A percentile compares a stretch with the other conserved stretches of the same genome.
Conservation (phyloP, 2,329 filamentous ascomycete genomes). For the Grosmannia clavigera region DNA sequence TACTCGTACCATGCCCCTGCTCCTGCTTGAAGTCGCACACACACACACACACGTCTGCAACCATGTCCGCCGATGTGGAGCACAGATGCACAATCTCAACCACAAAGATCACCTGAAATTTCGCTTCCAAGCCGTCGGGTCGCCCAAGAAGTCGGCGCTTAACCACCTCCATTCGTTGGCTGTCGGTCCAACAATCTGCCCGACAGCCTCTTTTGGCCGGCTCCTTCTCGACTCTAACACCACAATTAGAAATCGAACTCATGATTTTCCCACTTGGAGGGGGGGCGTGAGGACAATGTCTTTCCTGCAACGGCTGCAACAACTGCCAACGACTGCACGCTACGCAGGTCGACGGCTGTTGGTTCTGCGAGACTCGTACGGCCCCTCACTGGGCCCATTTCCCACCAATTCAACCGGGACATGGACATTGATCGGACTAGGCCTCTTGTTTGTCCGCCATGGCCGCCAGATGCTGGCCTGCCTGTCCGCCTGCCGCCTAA, state of each 20-base stretch:
- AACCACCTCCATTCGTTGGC: slow-evolving; percentile 8
- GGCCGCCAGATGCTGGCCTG: too few relatives aligned
- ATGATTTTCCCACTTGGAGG: neutral
- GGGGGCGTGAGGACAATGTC: neutral
- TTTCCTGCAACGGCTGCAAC: too few relatives aligned
- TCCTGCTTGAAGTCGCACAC: neutral
- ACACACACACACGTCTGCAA: neutral
- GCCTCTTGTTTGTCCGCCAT: too few relatives aligned
- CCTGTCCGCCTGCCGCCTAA: too few relatives aligned
- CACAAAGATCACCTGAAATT: neutral
- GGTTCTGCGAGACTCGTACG: neutral
- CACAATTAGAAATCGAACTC: neutral
- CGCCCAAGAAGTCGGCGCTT: slow-evolving; percentile 9
- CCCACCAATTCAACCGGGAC: neutral
- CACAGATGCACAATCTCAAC: neutral
- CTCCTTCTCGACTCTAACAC: neutral
- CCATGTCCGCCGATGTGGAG: neutral
- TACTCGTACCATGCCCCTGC: neutral
- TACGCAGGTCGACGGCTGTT: neutral
- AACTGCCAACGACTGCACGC: neutral
- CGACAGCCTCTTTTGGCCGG: neutral
- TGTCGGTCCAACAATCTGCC: slow-evolving; percentile 11
- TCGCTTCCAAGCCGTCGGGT: slow-evolving; percentile 11
- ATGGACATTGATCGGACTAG: neutral
- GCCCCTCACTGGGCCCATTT: neutral